Evolutionary conservation across 2,329 filamentous ascomycete species (phyloP).

Genomic region (Trichoderma atrobrunneum): DNA sequence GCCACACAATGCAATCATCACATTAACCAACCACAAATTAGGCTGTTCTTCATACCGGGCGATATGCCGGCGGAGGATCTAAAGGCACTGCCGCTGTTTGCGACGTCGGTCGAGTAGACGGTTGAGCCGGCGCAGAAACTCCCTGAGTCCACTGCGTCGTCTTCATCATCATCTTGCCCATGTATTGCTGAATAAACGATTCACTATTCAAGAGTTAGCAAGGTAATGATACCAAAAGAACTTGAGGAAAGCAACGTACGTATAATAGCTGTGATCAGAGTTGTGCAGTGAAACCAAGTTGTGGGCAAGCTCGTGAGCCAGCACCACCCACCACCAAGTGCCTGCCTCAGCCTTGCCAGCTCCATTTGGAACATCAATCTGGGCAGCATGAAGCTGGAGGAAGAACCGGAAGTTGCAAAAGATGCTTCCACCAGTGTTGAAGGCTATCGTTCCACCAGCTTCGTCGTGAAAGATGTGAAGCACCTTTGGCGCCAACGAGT

Average conservation of each 20-base stretch:
- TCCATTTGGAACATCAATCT: constrained; percentile 38
- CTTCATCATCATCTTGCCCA: constrained; percentile 63
- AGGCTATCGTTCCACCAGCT: constrained; percentile 78
- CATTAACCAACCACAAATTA: constrained; percentile 21
- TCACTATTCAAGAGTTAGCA: constrained; percentile 47
- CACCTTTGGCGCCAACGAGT: constrained; percentile 64
- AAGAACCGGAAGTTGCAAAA: constrained; percentile 96
- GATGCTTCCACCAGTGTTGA: constrained; percentile 81
- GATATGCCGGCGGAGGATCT: constrained; percentile 28
- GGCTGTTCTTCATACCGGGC: constrained; percentile 1
- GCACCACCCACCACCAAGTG: constrained; percentile 91
- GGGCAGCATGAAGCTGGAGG: constrained; percentile 66
- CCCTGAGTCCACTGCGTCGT: constrained; percentile 38
- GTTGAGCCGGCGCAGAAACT: neutral
- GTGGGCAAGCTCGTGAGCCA: constrained; percentile 94
- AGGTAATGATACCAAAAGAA: neutral
- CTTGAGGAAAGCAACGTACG: constrained; percentile 43
- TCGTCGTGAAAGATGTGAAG: constrained; percentile 89
- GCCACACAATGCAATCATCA: constrained; percentile 10
- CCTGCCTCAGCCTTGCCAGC: constrained; percentile 64
- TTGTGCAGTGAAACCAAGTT: constrained; percentile 81
- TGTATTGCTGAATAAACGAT: constrained; percentile 75
- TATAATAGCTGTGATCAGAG: constrained; percentile 79
- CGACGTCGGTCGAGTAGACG: neutral
- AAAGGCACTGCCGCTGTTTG: constrained; percentile 17